These are phyloP conservation scores for Magnaporthiopsis rhizophila DNA, from an alignment of 2,329 filamentous ascomycete species.

Conservation along the genomic window DNA sequence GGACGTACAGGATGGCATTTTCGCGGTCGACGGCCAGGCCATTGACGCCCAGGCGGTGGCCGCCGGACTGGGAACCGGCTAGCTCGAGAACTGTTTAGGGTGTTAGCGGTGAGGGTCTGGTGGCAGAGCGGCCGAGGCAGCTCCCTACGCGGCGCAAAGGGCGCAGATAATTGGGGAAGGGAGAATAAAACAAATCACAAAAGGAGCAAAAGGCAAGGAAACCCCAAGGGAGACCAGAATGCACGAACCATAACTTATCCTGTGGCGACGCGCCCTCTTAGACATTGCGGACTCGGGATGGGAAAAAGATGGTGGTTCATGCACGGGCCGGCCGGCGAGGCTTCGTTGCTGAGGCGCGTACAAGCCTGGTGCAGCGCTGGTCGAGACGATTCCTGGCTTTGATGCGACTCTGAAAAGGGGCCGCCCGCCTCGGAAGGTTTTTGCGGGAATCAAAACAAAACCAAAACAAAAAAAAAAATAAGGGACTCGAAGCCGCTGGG, in stretches of 20 bases:
- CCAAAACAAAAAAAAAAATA: too few relatives aligned
- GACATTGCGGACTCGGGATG: conserved; percentile 36
- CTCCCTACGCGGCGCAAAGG: neutral
- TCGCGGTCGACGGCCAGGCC: conserved; percentile 79
- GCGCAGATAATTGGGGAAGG: too few relatives aligned
- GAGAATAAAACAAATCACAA: neutral
- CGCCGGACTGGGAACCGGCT: conserved; percentile 55
- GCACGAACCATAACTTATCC: conserved; percentile 56
- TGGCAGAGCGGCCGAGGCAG: neutral
- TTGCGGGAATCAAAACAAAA: too few relatives aligned
- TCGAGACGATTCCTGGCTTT: too few relatives aligned
- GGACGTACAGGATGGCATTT: conserved; percentile 74
- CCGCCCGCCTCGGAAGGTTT: too few relatives aligned
- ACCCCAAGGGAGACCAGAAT: neutral
- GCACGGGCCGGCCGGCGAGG: too few relatives aligned
- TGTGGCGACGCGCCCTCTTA: conserved; percentile 48
- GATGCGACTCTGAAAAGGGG: too few relatives aligned
- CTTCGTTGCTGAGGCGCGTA: too few relatives aligned
- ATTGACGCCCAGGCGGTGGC: conserved; percentile 91
- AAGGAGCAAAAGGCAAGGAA: neutral
- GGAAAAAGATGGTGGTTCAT: too few relatives aligned
- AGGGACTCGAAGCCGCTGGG: too few relatives aligned
- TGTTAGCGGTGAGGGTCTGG: too few relatives aligned
- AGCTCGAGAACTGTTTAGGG: conserved; percentile 45
- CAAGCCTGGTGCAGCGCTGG: too few relatives aligned